Percentiles rank a stretch among this genome's conserved stretches.
These are phyloP conservation scores for Stachybotrys chartarum DNA, from an alignment of 2,329 filamentous ascomycete species.

Conservation along the genomic window DNA sequence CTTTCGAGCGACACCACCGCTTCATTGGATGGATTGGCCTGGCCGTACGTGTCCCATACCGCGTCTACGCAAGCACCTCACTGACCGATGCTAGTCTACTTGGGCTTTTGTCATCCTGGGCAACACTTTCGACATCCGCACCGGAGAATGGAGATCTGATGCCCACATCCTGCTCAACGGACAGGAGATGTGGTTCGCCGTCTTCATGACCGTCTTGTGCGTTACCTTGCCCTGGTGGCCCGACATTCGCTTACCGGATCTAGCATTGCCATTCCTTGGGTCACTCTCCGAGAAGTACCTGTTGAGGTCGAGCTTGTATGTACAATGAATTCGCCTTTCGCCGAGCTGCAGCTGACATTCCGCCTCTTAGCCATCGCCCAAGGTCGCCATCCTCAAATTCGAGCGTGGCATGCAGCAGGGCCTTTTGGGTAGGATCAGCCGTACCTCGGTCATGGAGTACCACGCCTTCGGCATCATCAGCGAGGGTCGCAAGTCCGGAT, in stretches of 20 bases:
- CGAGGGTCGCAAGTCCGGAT: slow-evolving; percentile 24
- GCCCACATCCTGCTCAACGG: slow-evolving; percentile 24
- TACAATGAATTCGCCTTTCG: neutral
- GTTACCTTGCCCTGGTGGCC: slow-evolving; percentile 1
- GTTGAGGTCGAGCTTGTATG: slow-evolving; percentile 31
- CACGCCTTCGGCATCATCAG: slow-evolving; percentile 35
- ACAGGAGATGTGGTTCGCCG: slow-evolving; percentile 33
- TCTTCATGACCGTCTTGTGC: slow-evolving; percentile 32
- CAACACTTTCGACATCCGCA: slow-evolving; percentile 27
- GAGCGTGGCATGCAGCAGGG: slow-evolving; percentile 33
- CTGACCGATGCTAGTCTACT: slow-evolving; percentile 17
- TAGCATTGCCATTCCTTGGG: slow-evolving; percentile 31
- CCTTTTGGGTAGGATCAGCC: slow-evolving; percentile 31
- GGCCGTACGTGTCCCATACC: slow-evolving; percentile 16
- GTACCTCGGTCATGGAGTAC: slow-evolving; percentile 34
- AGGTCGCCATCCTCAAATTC: slow-evolving; percentile 30
- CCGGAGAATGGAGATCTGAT: slow-evolving; percentile 23
- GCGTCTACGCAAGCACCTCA: neutral
- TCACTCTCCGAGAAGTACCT: slow-evolving; percentile 29
- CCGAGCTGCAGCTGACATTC: neutral
- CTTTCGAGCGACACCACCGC: slow-evolving; percentile 32
- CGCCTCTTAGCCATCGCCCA: slow-evolving; percentile 25
- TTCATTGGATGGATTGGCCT: slow-evolving; percentile 34
- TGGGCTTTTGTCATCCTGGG: slow-evolving; percentile 31
- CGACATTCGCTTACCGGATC: slow-evolving; percentile 6